Conservation (phyloP, 495 filamentous ascomycete species). For the Podospora comata region DNA sequence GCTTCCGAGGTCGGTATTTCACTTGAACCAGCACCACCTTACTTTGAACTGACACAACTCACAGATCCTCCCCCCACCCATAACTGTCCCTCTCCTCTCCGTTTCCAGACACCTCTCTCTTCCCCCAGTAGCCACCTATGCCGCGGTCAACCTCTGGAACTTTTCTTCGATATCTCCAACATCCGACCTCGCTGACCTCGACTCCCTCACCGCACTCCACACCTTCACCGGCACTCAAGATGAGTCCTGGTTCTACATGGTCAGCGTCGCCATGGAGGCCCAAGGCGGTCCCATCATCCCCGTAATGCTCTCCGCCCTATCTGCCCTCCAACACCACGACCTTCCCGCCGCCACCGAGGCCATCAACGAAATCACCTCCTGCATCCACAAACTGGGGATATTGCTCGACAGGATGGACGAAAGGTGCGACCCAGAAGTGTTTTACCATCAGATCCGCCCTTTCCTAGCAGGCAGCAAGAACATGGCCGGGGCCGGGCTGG, state of each 20-base stretch:
- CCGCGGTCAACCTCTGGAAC: slow-evolving; percentile 88
- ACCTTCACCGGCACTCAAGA: slow-evolving; percentile 90
- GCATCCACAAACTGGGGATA: slow-evolving; percentile 64
- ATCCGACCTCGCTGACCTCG: slow-evolving; percentile 61
- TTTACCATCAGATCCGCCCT: slow-evolving; percentile 89
- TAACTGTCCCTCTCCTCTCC: background rate
- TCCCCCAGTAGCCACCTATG: slow-evolving; percentile 87
- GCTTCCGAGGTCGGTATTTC: slow-evolving; percentile 31
- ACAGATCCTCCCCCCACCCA: slow-evolving; percentile 2
- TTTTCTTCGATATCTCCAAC: slow-evolving; percentile 47
- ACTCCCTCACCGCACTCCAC: slow-evolving; percentile 70
- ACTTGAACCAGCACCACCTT: background rate
- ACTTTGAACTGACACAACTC: background rate
- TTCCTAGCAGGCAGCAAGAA: slow-evolving; percentile 95
- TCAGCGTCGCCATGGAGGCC: slow-evolving; percentile 91
- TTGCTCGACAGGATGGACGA: slow-evolving; percentile 84
- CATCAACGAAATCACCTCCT: slow-evolving; percentile 61
- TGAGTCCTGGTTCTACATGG: slow-evolving; percentile 96
- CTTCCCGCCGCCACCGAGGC: slow-evolving; percentile 58
- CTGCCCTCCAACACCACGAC: slow-evolving; percentile 59
- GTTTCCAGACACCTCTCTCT: slow-evolving; percentile 34
- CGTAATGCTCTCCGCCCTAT: slow-evolving; percentile 73
- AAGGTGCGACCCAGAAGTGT: slow-evolving; percentile 82
- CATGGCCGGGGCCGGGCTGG: slow-evolving; percentile 87
- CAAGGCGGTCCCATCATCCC: slow-evolving; percentile 78